Evolutionary conservation across 2,329 filamentous ascomycete species (phyloP).

Genomic region (Nigrospora oryzae): DNA sequence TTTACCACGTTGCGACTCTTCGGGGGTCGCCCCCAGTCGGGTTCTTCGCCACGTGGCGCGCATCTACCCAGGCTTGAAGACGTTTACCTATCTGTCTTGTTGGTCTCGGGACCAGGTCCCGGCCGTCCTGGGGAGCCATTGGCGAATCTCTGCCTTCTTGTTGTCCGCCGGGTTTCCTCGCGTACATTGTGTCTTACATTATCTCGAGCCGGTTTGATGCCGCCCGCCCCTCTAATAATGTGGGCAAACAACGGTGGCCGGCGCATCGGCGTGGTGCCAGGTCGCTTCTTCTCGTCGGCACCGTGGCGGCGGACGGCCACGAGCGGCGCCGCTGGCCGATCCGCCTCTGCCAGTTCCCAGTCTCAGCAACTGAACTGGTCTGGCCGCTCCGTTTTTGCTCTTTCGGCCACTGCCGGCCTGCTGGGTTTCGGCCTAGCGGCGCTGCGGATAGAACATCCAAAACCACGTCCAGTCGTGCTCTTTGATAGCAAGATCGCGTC

Average conservation of each 20-base stretch:
- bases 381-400: slow-evolving; percentile 17
- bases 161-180: too few relatives aligned
- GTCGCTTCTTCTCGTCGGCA: slow-evolving; percentile 9
- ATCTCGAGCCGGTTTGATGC: too few relatives aligned
- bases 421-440: slow-evolving; percentile 20
- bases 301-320: slow-evolving; percentile 7
- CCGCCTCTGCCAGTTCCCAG: slow-evolving; percentile 7
- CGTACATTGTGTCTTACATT: too few relatives aligned
- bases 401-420: slow-evolving; percentile 19
- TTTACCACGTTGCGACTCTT: too few relatives aligned
- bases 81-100: too few relatives aligned
- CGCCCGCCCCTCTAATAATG: slow-evolving; percentile 4
- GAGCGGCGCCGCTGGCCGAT: slow-evolving; percentile 6
- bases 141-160: too few relatives aligned
- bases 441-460: slow-evolving; percentile 12
- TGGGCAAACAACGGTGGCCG: slow-evolving; percentile 10
- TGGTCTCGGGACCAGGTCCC: too few relatives aligned
- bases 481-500: slow-evolving; percentile 17
- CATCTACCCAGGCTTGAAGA: too few relatives aligned
- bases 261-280: slow-evolving; percentile 10
- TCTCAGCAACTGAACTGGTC: slow-evolving; percentile 14
- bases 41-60: too few relatives aligned
- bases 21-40: too few relatives aligned
- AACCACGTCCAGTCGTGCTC: slow-evolving; percentile 13
- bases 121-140: too few relatives aligned